Evolutionary conservation across 164 flowering plant genomes (phyloP).

Genomic region (Platanus orientalis): DNA sequence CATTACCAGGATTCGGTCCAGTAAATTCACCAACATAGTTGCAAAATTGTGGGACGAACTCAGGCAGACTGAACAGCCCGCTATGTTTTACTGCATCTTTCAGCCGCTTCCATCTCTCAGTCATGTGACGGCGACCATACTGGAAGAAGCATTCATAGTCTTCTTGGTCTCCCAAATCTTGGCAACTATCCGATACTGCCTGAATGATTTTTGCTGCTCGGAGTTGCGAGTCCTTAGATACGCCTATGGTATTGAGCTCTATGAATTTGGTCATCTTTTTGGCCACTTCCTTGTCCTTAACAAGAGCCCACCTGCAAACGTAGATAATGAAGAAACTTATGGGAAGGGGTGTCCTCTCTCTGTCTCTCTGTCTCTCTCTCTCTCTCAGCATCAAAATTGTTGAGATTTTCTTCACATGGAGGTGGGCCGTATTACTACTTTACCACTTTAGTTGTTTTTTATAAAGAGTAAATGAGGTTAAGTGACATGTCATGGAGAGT

Average conservation of each 20-base stretch:
- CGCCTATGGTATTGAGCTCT: conserved; percentile 52
- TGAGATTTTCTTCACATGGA: too few relatives aligned
- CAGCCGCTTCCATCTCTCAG: conserved; percentile 49
- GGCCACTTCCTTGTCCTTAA: conserved; percentile 55
- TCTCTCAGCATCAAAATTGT: too few relatives aligned
- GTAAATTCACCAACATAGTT: conserved; percentile 18
- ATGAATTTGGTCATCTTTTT: conserved; percentile 49
- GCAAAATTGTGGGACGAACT: conserved; percentile 38
- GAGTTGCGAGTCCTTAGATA: conserved; percentile 67
- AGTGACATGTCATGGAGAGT: too few relatives aligned
- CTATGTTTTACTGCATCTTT: conserved; percentile 36
- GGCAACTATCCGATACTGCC: conserved; percentile 38
- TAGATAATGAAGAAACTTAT: too few relatives aligned
- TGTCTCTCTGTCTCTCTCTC: too few relatives aligned
- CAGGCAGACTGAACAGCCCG: conserved; percentile 49
- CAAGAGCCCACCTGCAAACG: conserved; percentile 59
- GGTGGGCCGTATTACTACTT: too few relatives aligned
- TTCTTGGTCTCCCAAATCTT: conserved; percentile 3
- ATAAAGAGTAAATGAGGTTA: too few relatives aligned
- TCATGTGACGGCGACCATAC: conserved; percentile 31
- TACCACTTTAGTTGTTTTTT: too few relatives aligned
- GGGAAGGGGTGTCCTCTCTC: too few relatives aligned
- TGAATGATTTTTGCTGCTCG: conserved; percentile 56
- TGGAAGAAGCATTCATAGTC: conserved; percentile 34
- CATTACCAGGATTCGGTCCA: conserved; percentile 51